A percentile compares a stretch with the other conserved stretches of the same genome.
Conservation (phyloP, 208 protist genomes). For the Crithidia acanthocephali region DNA sequence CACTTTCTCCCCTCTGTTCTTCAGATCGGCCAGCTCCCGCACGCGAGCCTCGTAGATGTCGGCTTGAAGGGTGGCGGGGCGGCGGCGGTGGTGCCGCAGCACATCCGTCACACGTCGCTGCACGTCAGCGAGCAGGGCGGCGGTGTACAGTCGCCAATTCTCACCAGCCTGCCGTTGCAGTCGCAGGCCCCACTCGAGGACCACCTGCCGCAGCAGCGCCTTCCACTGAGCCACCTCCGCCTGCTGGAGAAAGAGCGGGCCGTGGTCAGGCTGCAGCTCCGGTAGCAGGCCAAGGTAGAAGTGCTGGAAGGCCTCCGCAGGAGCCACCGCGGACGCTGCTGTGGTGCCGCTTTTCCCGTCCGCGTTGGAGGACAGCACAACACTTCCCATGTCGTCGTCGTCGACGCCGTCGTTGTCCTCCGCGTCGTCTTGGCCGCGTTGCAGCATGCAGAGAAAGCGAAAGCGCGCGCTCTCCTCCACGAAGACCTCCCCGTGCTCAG, state of each 20-base stretch:
- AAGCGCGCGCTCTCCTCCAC: slow-evolving; percentile 13
- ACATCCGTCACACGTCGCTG: slow-evolving; percentile 66
- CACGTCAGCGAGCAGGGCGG: slow-evolving; percentile 32
- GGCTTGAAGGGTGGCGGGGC: slow-evolving; percentile 79
- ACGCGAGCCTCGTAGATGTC: slow-evolving; percentile 79
- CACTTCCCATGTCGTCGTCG: neutral
- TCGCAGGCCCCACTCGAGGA: slow-evolving; percentile 56
- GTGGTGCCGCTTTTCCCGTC: neutral
- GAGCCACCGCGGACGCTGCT: neutral
- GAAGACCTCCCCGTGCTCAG: slow-evolving; percentile 29
- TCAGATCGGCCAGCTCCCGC: slow-evolving; percentile 69
- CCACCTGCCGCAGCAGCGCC: slow-evolving; percentile 32
- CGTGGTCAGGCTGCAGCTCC: slow-evolving; percentile 38
- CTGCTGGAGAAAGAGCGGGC: slow-evolving; percentile 45
- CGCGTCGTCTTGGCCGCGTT: slow-evolving; percentile 6
- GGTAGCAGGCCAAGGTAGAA: slow-evolving; percentile 40
- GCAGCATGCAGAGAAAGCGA: slow-evolving; percentile 26
- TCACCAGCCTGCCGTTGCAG: slow-evolving; percentile 35
- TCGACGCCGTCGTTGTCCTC: neutral
- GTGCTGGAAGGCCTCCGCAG: slow-evolving; percentile 16
- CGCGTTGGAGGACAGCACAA: no score
- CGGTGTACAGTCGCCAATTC: slow-evolving; percentile 41
- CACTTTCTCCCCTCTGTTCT: slow-evolving; percentile 57
- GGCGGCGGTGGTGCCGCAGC: slow-evolving; percentile 79
- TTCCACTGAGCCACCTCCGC: slow-evolving; percentile 41